Percentiles rank a stretch among this genome's conserved stretches.
These are phyloP conservation scores for Trichoderma asperelloides DNA, from an alignment of 495 filamentous ascomycete species.

Conservation along the genomic window DNA sequence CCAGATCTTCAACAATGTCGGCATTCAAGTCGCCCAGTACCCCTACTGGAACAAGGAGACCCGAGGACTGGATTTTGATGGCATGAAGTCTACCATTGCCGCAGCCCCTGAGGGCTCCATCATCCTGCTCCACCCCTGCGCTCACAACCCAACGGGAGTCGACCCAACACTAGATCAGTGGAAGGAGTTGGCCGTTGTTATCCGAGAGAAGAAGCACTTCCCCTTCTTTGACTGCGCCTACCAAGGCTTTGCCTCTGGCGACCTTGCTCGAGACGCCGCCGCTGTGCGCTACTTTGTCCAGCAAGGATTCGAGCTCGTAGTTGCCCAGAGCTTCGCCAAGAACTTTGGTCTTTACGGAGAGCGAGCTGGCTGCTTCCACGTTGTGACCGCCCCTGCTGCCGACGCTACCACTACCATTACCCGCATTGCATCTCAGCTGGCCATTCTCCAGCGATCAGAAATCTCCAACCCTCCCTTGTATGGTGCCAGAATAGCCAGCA, in stretches of 20 bases:
- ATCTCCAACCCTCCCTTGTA: constrained; percentile 96
- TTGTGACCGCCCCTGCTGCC: constrained; percentile 63
- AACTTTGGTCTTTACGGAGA: constrained; percentile 98
- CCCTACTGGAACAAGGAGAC: constrained; percentile 87
- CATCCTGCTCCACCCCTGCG: constrained; percentile 91
- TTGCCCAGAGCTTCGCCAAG: constrained; percentile 96
- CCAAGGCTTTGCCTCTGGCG: constrained; percentile 94
- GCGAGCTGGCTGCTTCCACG: constrained; percentile 94
- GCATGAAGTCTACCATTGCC: constrained; percentile 63
- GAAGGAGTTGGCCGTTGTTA: constrained; percentile 72
- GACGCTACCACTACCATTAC: constrained; percentile 54
- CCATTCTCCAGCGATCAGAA: constrained; percentile 91
- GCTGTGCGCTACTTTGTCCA: constrained; percentile 89
- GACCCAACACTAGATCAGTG: constrained; percentile 93
- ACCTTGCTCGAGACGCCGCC: constrained; percentile 76
- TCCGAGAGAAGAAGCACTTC: constrained; percentile 73
- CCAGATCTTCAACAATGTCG: constrained; percentile 95
- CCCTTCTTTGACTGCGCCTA: constrained; percentile 99
- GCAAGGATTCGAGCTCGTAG: constrained; percentile 89
- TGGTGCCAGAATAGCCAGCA: constrained; percentile 77
- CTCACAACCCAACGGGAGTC: constrained; percentile 96
- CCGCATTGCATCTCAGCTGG: constrained; percentile 76
- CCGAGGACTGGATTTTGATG: constrained; percentile 83
- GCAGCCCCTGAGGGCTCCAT: constrained; percentile 68
- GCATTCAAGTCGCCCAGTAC: constrained; percentile 68